Evolutionary conservation across 139 green algal species (phyloP).

Genomic region (Asterochloris sp.): DNA sequence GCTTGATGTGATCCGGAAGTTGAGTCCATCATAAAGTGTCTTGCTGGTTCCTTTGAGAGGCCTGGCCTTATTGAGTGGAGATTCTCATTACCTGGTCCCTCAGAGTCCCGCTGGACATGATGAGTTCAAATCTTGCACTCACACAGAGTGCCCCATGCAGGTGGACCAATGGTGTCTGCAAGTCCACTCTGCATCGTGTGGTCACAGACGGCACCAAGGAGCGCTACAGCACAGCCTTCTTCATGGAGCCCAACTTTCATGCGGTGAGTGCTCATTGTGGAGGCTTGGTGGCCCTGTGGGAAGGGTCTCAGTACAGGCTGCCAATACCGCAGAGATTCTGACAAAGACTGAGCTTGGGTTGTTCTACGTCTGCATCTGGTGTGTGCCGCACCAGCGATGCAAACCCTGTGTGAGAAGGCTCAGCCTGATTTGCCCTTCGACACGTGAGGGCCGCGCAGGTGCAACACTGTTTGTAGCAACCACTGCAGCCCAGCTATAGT

Average conservation of each 20-base stretch:
- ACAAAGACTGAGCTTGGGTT: too few species aligned
- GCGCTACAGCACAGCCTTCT: conserved; percentile 79
- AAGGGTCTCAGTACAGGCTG: background rate
- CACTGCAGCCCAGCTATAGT: too few species aligned
- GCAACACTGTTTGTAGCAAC: too few species aligned
- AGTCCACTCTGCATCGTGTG: conserved; percentile 82
- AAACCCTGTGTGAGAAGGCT: too few species aligned
- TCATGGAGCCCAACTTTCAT: conserved; percentile 76
- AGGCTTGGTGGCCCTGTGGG: too few species aligned
- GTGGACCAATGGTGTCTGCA: conserved; percentile 70
- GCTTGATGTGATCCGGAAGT: background rate
- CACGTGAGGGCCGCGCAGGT: too few species aligned
- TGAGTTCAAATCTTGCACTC: background rate
- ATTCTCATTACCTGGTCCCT: background rate
- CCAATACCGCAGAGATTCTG: too few species aligned
- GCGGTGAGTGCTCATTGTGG: background rate
- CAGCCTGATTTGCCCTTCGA: too few species aligned
- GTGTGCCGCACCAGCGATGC: too few species aligned
- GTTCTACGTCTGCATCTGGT: too few species aligned
- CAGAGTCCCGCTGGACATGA: background rate
- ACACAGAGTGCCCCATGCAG: conserved; percentile 5
- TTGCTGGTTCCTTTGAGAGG: background rate
- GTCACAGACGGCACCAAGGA: conserved; percentile 60
- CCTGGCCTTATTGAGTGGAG: background rate
- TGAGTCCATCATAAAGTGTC: background rate